Percentiles rank a stretch among this genome's conserved stretches.
Evolutionary conservation across 2,329 filamentous ascomycete genomes (phyloP).

Genomic region (Monosporascus cannonballus): DNA sequence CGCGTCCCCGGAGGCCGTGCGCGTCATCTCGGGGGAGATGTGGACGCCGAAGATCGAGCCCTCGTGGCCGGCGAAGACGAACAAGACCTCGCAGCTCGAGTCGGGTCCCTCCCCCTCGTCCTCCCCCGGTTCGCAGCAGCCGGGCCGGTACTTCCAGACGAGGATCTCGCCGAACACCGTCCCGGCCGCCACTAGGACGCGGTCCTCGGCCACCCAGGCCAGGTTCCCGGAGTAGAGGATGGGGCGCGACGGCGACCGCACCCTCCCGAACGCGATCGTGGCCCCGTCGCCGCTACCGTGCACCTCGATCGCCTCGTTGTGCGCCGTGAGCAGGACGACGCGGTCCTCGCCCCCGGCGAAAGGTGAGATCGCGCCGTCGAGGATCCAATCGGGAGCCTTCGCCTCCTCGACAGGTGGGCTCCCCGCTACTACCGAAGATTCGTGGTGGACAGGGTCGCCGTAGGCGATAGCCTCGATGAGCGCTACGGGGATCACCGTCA

Average conservation of each 20-base stretch:
- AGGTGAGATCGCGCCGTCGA: constrained; percentile 56
- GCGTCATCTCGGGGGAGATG: constrained; percentile 58
- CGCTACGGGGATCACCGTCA: constrained; percentile 38
- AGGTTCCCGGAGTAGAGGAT: constrained; percentile 84
- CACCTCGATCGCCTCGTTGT: constrained; percentile 61
- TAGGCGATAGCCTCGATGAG: constrained; percentile 28
- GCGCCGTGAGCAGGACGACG: constrained; percentile 70
- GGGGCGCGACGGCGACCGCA: constrained; percentile 65
- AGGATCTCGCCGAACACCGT: constrained; percentile 94
- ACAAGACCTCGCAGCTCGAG: constrained; percentile 37
- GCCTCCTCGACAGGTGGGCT: constrained; percentile 28
- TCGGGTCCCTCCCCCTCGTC: not conserved
- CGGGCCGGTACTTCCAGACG: constrained; percentile 67
- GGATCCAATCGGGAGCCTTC: constrained; percentile 67
- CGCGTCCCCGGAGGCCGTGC: constrained; percentile 28
- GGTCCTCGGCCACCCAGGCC: constrained; percentile 49
- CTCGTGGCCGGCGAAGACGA: constrained; percentile 65
- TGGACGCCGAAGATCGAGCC: constrained; percentile 89
- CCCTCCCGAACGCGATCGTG: constrained; percentile 36
- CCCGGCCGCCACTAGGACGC: constrained; percentile 74
- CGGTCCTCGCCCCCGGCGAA: constrained; percentile 22
- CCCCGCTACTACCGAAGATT: constrained; percentile 8
- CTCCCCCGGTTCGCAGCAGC: not conserved
- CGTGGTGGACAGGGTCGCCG: constrained; percentile 10
- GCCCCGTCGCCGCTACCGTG: constrained; percentile 9